phyloP scores from a whole-genome alignment of 306 rosid genomes.

The Gynostemma pentaphyllum region DNA sequence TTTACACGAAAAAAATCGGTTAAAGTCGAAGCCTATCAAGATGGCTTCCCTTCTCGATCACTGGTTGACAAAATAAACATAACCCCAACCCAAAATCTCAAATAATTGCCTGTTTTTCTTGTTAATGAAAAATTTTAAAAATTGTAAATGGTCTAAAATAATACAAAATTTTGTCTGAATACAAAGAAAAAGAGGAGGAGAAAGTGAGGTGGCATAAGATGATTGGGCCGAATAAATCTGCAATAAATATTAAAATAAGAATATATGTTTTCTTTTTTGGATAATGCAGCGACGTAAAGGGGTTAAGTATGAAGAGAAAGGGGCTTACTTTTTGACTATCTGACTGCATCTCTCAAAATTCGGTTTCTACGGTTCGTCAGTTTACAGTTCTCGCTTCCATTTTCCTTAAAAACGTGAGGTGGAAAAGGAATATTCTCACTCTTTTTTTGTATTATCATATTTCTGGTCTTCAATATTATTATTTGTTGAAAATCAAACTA shows the following conservation, averaged over 20 bases:
- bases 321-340: constrained; percentile 3
- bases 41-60: too few species aligned
- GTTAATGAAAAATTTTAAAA: too few species aligned
- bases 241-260: too few species aligned
- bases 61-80: too few species aligned
- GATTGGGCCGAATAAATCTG: constrained; percentile 14
- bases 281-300: constrained; percentile 1
- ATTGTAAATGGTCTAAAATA: too few species aligned
- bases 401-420: background rate
- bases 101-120: too few species aligned
- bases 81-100: too few species aligned
- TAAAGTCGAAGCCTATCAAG: too few species aligned
- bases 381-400: background rate
- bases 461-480: too few species aligned
- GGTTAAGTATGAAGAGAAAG: constrained; percentile 2
- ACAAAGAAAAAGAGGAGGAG: background rate
- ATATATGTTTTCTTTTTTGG: background rate
- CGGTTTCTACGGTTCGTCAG: background rate
- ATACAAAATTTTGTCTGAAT: too few species aligned
- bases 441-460: background rate
- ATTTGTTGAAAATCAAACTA: too few species aligned
- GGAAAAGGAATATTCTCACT: background rate
- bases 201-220: constrained; percentile 14
- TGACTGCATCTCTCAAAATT: background rate
- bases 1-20: too few species aligned